Percentiles rank a stretch among this genome's conserved stretches.
Evolutionary conservation across 148 eudicot genomes (phyloP).

Genomic region (Selenicereus undatus): DNA sequence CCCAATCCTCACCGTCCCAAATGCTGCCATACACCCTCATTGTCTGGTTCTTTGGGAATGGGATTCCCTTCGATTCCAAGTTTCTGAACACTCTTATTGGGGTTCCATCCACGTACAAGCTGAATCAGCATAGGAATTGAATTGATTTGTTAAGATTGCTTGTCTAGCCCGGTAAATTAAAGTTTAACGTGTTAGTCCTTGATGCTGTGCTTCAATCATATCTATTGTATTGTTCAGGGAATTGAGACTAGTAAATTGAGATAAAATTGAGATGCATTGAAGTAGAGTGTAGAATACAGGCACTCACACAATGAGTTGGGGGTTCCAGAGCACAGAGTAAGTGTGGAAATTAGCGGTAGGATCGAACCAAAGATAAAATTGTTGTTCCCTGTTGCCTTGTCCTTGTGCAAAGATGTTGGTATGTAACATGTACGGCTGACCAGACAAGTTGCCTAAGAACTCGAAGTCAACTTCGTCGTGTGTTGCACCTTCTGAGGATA

Average conservation of each 20-base stretch:
- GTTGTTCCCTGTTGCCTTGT: conserved; percentile 32
- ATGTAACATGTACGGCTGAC: conserved; percentile 27
- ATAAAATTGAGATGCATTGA: too few species aligned
- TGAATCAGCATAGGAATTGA: background rate
- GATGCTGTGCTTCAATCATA: too few species aligned
- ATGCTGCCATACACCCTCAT: conserved; percentile 33
- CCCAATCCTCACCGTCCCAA: conserved; percentile 36
- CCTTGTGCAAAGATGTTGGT: conserved; percentile 30
- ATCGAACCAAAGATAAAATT: conserved; percentile 32
- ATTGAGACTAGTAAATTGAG: too few species aligned
- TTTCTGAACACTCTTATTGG: conserved; percentile 29
- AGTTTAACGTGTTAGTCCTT: too few species aligned
- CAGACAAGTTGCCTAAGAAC: conserved; percentile 27
- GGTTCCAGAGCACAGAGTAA: conserved; percentile 32
- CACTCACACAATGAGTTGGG: conserved; percentile 24
- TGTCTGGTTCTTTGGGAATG: conserved; percentile 28
- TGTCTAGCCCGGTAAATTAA: too few species aligned
- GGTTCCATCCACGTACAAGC: conserved; percentile 26
- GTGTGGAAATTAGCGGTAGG: conserved; percentile 28
- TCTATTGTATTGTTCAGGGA: too few species aligned
- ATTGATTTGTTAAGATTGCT: background rate
- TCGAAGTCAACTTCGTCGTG: conserved; percentile 35
- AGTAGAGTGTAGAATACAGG: background rate
- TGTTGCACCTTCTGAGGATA: conserved; percentile 27
- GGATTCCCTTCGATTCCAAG: conserved; percentile 23